Evolutionary conservation across 441 rosid genomes (phyloP).

Genomic region (Gossypium lobatum): DNA sequence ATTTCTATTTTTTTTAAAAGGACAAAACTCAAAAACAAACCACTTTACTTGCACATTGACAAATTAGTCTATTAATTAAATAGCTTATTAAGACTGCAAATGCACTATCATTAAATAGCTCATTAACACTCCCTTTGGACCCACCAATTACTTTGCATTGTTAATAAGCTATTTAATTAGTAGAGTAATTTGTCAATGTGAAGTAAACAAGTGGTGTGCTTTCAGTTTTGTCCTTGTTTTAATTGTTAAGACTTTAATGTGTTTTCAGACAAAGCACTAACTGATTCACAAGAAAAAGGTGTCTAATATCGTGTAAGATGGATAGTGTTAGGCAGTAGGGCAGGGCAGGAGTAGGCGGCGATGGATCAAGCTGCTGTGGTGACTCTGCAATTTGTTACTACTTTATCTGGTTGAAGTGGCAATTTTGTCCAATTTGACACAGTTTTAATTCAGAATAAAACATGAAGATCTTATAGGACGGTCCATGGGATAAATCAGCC

Average conservation of each 20-base stretch:
- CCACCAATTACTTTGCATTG: neutral
- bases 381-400: neutral
- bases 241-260: neutral
- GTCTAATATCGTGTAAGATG: neutral
- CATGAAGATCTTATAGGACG: neutral
- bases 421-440: neutral
- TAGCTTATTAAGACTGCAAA: neutral
- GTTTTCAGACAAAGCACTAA: neutral
- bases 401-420: neutral
- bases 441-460: neutral
- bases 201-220: neutral
- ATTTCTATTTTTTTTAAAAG: no score
- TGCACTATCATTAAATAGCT: no score
- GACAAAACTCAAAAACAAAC: no score
- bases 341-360: neutral
- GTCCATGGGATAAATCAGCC: neutral
- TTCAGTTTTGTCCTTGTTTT: neutral
- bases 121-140: no score
- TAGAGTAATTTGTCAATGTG: neutral
- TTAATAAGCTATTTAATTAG: neutral
- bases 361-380: neutral
- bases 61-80: no score
- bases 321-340: neutral
- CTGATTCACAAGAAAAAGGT: neutral
- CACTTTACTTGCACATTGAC: neutral